Evolutionary conservation across 768 basidiomycete species (phyloP).

Genomic region (Leccinum ochraceum): DNA sequence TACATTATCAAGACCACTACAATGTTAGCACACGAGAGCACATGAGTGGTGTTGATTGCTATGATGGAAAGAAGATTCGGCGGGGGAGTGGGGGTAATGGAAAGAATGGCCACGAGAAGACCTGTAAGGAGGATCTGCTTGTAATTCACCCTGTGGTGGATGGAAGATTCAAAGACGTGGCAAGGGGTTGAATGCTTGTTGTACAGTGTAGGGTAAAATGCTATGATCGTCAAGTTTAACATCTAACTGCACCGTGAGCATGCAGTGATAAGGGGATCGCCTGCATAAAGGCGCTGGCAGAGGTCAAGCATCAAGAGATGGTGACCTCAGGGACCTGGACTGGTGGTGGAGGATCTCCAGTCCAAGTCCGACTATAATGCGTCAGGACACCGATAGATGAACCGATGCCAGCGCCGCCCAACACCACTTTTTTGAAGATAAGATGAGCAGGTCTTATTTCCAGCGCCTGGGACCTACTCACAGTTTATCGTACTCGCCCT

Average conservation of each 20-base stretch:
- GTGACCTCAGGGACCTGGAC: conserved; percentile 37
- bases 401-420: conserved; percentile 73
- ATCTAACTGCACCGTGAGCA: not conserved
- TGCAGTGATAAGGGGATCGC: not conserved
- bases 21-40: conserved; percentile 65
- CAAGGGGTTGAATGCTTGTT: conserved; percentile 25
- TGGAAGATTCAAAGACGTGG: conserved; percentile 61
- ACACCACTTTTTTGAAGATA: conserved; percentile 47
- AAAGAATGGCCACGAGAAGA: conserved; percentile 13
- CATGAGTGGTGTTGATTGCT: conserved; percentile 77
- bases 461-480: conserved; percentile 34
- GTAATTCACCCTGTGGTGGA: conserved; percentile 66
- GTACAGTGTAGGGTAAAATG: conserved; percentile 16
- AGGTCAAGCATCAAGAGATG: conserved; percentile 10
- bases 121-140: conserved; percentile 49
- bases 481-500: conserved; percentile 61
- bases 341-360: conserved; percentile 53
- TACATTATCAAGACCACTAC: conserved; percentile 58
- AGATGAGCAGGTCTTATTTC: not conserved
- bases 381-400: conserved; percentile 57
- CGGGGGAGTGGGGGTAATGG: conserved; percentile 32
- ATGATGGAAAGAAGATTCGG: conserved; percentile 56
- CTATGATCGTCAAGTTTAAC: not conserved
- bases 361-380: conserved; percentile 54
- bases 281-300: not conserved